Percentiles rank a stretch among this genome's conserved stretches.
Conservation (phyloP, 139 green algal genomes). For the Chlorella sp. region DNA sequence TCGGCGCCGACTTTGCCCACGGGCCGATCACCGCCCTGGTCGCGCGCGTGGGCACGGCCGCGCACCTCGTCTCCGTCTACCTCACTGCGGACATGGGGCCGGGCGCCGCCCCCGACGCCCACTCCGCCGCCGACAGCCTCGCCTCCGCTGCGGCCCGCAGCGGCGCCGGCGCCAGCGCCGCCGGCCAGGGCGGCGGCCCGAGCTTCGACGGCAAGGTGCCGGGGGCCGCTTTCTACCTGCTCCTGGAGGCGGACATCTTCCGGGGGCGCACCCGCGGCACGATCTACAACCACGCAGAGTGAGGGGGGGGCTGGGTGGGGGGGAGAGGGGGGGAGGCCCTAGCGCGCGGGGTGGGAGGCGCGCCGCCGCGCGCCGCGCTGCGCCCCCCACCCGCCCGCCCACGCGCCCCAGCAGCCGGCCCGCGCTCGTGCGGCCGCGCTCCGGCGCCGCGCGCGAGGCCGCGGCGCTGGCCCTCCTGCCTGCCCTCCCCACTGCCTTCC, state of each 20-base stretch:
- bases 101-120: too few relatives aligned
- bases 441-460: too few relatives aligned
- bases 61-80: slow-evolving; percentile 4
- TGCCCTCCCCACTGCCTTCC: too few relatives aligned
- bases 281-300: slow-evolving; percentile 40
- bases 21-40: neutral
- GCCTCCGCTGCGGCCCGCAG: too few relatives aligned
- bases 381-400: too few relatives aligned
- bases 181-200: neutral
- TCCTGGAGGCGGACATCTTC: slow-evolving; percentile 19
- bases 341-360: neutral
- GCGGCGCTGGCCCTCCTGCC: too few relatives aligned
- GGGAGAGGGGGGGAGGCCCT: neutral
- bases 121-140: too few relatives aligned
- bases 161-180: neutral
- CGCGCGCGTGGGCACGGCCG: neutral
- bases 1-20: too few relatives aligned
- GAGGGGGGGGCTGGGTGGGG: neutral
- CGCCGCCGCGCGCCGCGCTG: too few relatives aligned
- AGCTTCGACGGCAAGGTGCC: neutral
- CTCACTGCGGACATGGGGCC: too few relatives aligned
- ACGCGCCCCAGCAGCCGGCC: too few relatives aligned
- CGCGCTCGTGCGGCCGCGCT: too few relatives aligned
- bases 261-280: slow-evolving; percentile 9
- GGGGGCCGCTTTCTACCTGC: slow-evolving; percentile 22